Base-by-base conservation (phyloP, 352 stramenopile species). In the Phytophthora agathidicida region DNA sequence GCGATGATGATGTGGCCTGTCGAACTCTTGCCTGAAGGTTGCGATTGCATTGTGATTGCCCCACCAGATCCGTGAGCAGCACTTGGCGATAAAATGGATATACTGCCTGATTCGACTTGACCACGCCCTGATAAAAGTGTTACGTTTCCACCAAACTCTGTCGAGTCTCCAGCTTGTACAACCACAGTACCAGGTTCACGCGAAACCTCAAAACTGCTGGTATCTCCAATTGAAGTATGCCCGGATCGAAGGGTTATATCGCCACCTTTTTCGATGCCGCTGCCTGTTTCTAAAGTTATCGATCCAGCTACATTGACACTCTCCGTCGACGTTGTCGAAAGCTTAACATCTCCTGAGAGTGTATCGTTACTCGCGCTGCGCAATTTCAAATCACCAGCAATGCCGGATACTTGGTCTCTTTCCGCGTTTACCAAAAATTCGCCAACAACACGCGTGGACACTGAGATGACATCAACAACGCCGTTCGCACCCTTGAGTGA, bases 401-500 rank as follows among this genome's bases (percentile, higher is more conserved):
- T 22, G 44, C 31, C 24, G 13, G 45, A 23, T 10, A 37, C 35
- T 39, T 17, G 43, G 31, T 62, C 46, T 30, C 30, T 36, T 50
- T 17, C 64, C 45, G 16, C 14, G 51, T 76, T 76, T 22, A 76
- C 49, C 13, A 63, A 53, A 22, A 75, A 45, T 11, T 45, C 48
- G 3, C 67, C 67, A 46, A 36, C 56, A 32, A 77, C 26, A 10
- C 39, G 49, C 44, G 63, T 71, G 10, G 68, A 68, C 13, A 41
- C 35, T 20, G 65, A 66, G 11, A 19, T 62, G 7, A 75, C 17
- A 46, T 43, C 41, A 30, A 75, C 44, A 53, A 43, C 27, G 20
- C 65, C 61, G 36, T 71, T 56, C 22, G 50, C 32, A 26, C 45
- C 48, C 9, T 35, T 49, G 33, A 71, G 45, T 10, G 60, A 54